Evolutionary conservation across 169 alveolate species (phyloP), one percentile per base, ranked within the genome.

Genomic region (Blepharisma undulans): DNA sequence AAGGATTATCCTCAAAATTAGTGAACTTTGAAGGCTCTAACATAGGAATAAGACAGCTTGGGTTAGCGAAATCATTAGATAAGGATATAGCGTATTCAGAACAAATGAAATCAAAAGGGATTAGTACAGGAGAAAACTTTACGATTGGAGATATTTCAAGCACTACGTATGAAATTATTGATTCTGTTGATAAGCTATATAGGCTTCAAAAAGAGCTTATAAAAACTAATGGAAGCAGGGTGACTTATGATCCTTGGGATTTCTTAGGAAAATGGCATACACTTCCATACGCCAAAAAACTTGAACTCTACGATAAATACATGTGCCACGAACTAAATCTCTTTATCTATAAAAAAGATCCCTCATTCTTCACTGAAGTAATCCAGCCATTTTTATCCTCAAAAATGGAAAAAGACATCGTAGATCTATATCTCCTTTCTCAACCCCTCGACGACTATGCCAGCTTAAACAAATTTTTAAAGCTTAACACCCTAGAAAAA

Each of bases 261-360:
- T 61, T 88, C 12, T 5, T 94, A 7, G 60, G 66, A 14, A 76
- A 61, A 78, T 94, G 97, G 97, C 59, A n/a, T 22, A 36, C 33
- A 0, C 66, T 79, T 12, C 61, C 34, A 4, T 18, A 25, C 2
- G 97, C 92, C 60, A 93, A 93, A 27, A 94, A 93, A 76, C 34
- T 87, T 29, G 90, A 92, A 60, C 30, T 61, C 19, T 92, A 77
- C 29, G 88, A 90, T 71, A 92, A 94, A 48, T 76, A 72, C 72
- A 34, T 89, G 87, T 80, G 92, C 61, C 97, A 96, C 88, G 98
- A 96, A 88, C 92, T 96, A 19, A 95, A 96, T 89, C 32, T 93
- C 19, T 96, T 96, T 92, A 66, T 96, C 66, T 94, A 93, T 90
- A 88, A 92, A 29, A 93, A 90, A 81, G 97, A 93, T 91, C 94